Percentiles rank a stretch among this genome's conserved stretches.
Conservation (phyloP, 2,329 filamentous ascomycete genomes). For the Xylaria digitata region DNA sequence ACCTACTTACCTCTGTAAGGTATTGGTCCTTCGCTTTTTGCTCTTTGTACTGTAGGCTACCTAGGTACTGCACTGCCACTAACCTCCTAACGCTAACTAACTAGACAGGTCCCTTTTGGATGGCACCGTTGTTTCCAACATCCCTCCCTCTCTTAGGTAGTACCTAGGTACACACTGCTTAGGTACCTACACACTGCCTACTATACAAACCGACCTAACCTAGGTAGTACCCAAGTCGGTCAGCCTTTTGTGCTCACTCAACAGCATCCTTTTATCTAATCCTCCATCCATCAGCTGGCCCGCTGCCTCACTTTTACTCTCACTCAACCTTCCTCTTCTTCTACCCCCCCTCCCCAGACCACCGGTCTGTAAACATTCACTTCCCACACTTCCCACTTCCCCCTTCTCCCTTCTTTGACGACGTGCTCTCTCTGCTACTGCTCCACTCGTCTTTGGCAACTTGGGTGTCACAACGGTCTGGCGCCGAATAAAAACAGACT, state of each 20-base stretch:
- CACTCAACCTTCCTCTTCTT: constrained; percentile 29
- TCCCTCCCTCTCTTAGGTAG: no score
- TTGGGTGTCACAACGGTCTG: constrained; percentile 22
- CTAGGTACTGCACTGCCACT: no score
- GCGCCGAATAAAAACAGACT: constrained; percentile 35
- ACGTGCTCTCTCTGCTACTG: constrained; percentile 29
- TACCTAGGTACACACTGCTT: no score
- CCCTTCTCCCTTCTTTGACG: constrained; percentile 31
- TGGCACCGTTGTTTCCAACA: no score
- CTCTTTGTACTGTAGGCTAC: no score
- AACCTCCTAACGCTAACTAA: no score
- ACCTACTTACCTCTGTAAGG: no score
- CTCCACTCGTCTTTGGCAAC: constrained; percentile 14
- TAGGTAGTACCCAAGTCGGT: neutral
- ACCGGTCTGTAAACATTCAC: constrained; percentile 37
- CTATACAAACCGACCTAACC: no score
- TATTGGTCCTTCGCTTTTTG: neutral
- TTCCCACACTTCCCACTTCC: constrained; percentile 31
- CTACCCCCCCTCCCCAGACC: constrained; percentile 25
- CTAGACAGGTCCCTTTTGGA: no score
- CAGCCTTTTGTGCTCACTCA: constrained; percentile 14
- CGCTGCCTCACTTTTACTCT: constrained; percentile 16
- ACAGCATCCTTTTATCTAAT: constrained; percentile 19
- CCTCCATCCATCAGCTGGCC: constrained; percentile 22
- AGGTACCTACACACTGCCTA: no score